Base-by-base conservation (phyloP, 768 basidiomycete species). In the Pisolithus marmoratus region DNA sequence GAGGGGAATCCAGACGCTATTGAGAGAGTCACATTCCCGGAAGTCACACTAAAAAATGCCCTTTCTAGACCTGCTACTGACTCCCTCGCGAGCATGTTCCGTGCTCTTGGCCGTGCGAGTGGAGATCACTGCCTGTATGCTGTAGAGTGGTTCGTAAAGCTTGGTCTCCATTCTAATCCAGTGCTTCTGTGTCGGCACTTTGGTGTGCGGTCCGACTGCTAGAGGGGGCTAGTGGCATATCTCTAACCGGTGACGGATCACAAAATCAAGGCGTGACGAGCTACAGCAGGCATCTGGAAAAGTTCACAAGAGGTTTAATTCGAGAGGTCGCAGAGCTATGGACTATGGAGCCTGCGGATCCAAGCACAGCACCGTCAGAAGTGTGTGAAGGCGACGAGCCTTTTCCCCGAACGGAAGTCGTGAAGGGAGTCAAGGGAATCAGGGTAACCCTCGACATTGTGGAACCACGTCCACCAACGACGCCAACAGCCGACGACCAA, bases 171-270 rank as follows among this genome's bases (percentile, higher is more conserved):
- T 31, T 74, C 79, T 22, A 70, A 17, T 74, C 72, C 9, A 65
- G 60, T 9, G 70, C 71, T 23, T 78, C 82, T 17, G 80, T 83
- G 1, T 77, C 87, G 0, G 92, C 92, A 3, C 71, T 94, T 22
- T 97, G 93, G 93, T 87, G 90, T 57, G 85, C 88, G 2, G 79
- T 80, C 53, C 77, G 82, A 26, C 63, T 97, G 0, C 63, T 97
- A 52, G 84, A 90, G 59, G 94, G 95, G 2, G 70, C 85, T 8
- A 74, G 79, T 0, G 70, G 73, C 2, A 60, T 83, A 8, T 73
- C 70, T 17, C 66, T 87, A 8, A 67, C 68, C 22, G 65, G 44
- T 23, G 57, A 56, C 24, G 52, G 56, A 9, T 60, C 51, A 19
- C 20, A n/a, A 1, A 42, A 50, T 7, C 48, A 36, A 23, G 17